These are phyloP conservation scores for Candida palmyrensis DNA, from an alignment of 805 yeast genomes.

Conservation along the genomic window DNA sequence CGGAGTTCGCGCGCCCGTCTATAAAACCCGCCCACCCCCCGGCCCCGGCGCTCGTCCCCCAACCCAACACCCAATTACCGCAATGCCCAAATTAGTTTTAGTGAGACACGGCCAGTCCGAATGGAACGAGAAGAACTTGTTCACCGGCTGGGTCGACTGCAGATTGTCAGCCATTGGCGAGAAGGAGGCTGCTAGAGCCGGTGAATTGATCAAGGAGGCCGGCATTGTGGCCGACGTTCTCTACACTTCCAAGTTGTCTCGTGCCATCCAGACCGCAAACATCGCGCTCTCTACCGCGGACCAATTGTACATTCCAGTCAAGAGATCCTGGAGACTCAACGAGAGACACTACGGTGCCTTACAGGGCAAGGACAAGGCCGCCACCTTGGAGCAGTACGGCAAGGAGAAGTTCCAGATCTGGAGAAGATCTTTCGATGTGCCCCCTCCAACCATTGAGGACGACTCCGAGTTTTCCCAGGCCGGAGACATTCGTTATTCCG, in stretches of 20 bases:
- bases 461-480: slow-evolving; percentile 78
- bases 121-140: slow-evolving; percentile 96
- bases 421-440: slow-evolving; percentile 96
- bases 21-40: too few relatives aligned
- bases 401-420: slow-evolving; percentile 90
- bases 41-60: too few relatives aligned
- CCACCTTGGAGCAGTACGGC: slow-evolving; percentile 82
- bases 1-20: slow-evolving; percentile 6
- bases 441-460: slow-evolving; percentile 85
- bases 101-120: slow-evolving; percentile 99
- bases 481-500: slow-evolving; percentile 79
- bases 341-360: slow-evolving; percentile 99
- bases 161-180: slow-evolving; percentile 77
- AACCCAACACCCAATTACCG: too few relatives aligned
- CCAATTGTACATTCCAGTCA: slow-evolving; percentile 84
- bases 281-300: slow-evolving; percentile 86
- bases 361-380: slow-evolving; percentile 98
- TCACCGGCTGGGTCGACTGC: slow-evolving; percentile 99
- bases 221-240: slow-evolving; percentile 81
- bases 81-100: slow-evolving; percentile 67
- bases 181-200: slow-evolving; percentile 91
- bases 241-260: slow-evolving; percentile 84
- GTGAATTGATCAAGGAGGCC: slow-evolving; percentile 83
- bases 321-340: slow-evolving; percentile 96
- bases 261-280: slow-evolving; percentile 98